phyloP scores from a whole-genome alignment of 1,284 basidiomycete species.

The Agroathelia rolfsii region DNA sequence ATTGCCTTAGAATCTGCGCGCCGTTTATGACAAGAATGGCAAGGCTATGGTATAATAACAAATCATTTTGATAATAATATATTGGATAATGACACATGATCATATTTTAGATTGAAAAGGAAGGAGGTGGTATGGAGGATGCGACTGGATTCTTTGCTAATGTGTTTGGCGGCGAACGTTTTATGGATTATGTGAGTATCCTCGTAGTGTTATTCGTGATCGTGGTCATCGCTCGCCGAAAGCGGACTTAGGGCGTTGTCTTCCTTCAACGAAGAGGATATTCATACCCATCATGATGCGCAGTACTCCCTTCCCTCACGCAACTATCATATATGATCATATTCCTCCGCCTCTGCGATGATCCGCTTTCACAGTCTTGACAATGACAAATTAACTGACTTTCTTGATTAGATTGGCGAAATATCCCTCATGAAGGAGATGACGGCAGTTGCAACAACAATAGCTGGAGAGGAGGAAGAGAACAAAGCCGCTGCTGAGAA shows the following conservation, averaged over 20 bases:
- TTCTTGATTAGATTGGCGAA: slow-evolving; percentile 71
- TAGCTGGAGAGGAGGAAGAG: slow-evolving; percentile 85
- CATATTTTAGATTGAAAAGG: slow-evolving; percentile 50
- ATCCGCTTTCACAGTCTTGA: neutral
- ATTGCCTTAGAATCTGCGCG: slow-evolving; percentile 61
- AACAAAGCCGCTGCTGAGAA: slow-evolving; percentile 18
- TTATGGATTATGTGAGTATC: slow-evolving; percentile 70
- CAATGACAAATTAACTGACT: slow-evolving; percentile 3
- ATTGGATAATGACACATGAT: neutral
- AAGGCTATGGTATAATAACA: slow-evolving; percentile 61
- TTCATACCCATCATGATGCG: too few species aligned
- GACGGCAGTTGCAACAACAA: slow-evolving; percentile 68
- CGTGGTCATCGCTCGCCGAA: too few species aligned
- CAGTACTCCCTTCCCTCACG: too few species aligned
- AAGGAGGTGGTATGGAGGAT: slow-evolving; percentile 71
- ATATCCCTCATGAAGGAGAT: slow-evolving; percentile 90
- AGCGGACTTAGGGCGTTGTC: too few species aligned
- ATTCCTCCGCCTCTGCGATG: too few species aligned
- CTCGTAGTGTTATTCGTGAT: too few species aligned
- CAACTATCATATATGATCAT: too few species aligned
- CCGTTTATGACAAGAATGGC: slow-evolving; percentile 93
- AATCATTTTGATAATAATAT: neutral
- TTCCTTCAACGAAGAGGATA: too few species aligned
- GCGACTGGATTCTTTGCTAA: slow-evolving; percentile 87
- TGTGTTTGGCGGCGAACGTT: slow-evolving; percentile 85